Conservation (phyloP, 805 yeast species). For the Lipomyces yamadae region DNA sequence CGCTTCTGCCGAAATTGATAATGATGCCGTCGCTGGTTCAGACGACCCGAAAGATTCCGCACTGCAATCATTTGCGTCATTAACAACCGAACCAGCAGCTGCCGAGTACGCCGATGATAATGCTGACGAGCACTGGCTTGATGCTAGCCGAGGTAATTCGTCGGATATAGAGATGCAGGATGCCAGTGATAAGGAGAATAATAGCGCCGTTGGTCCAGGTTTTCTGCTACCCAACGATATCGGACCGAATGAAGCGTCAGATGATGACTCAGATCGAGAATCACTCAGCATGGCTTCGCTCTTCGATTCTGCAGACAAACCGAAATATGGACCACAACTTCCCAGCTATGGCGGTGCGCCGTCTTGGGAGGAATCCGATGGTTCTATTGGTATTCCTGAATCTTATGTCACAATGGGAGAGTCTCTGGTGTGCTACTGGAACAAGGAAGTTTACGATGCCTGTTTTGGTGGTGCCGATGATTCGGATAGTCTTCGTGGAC, state of each 20-base stretch:
- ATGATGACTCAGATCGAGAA: slow-evolving; percentile 18
- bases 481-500: slow-evolving; percentile 51
- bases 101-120: slow-evolving; percentile 12
- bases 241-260: slow-evolving; percentile 9
- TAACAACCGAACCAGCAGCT: background rate
- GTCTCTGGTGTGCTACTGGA: slow-evolving; percentile 73
- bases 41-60: background rate
- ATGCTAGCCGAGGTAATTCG: slow-evolving; percentile 6
- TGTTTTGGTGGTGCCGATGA: slow-evolving; percentile 59
- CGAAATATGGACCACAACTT: background rate
- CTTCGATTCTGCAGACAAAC: background rate
- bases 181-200: slow-evolving; percentile 25
- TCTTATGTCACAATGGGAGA: slow-evolving; percentile 44
- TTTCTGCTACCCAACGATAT: background rate
- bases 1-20: background rate
- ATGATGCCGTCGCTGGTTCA: background rate
- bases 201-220: background rate
- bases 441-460: slow-evolving; percentile 51
- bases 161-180: slow-evolving; percentile 32
- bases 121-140: slow-evolving; percentile 16
- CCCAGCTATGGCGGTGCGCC: background rate
- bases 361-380: slow-evolving; percentile 7
- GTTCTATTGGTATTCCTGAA: background rate
- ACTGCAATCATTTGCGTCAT: background rate
- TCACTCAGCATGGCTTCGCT: background rate